These are phyloP conservation scores for Tolypocladium endophyticum DNA, from an alignment of 2,329 filamentous ascomycete species.

Conservation along the genomic window DNA sequence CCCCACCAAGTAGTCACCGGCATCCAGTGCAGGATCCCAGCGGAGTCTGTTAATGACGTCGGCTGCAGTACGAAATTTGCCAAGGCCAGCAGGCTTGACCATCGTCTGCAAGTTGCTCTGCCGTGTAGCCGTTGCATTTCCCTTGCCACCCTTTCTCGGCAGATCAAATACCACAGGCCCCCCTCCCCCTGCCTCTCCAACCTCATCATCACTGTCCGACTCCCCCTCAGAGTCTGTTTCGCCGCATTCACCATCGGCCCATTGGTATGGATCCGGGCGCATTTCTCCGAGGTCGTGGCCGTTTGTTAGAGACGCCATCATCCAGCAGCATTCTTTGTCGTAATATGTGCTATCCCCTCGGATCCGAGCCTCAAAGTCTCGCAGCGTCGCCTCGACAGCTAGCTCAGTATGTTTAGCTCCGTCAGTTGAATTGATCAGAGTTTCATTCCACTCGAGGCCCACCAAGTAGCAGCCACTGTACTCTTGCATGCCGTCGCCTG, in stretches of 20 bases:
- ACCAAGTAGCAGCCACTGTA: conserved; percentile 53
- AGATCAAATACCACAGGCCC: background rate
- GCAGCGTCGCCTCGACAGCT: conserved; percentile 31
- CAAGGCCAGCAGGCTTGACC: conserved; percentile 18
- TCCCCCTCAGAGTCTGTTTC: conserved; percentile 35
- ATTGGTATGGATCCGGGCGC: conserved; percentile 34
- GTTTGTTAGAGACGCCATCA: conserved; percentile 30
- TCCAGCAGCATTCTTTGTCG: conserved; percentile 37
- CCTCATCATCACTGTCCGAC: conserved; percentile 24
- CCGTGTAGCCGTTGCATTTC: background rate
- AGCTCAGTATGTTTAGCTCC: conserved; percentile 30
- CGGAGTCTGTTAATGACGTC: conserved; percentile 50
- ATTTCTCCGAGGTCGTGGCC: conserved; percentile 29
- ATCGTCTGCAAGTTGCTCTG: background rate
- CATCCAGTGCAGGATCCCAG: conserved; percentile 46
- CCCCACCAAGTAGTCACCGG: conserved; percentile 43
- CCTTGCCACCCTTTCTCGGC: background rate
- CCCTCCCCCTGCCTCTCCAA: conserved; percentile 14
- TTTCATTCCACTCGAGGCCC: conserved; percentile 33
- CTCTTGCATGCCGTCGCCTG: conserved; percentile 24
- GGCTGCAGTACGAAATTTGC: conserved; percentile 44
- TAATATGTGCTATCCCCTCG: conserved; percentile 35
- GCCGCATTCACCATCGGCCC: conserved; percentile 27
- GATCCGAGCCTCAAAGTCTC: conserved; percentile 38
- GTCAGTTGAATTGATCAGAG: conserved; percentile 20